Evolutionary conservation across 805 yeast species (phyloP), one percentile per base, ranked within the genome.

Genomic region (Starmerella bacillaris): DNA sequence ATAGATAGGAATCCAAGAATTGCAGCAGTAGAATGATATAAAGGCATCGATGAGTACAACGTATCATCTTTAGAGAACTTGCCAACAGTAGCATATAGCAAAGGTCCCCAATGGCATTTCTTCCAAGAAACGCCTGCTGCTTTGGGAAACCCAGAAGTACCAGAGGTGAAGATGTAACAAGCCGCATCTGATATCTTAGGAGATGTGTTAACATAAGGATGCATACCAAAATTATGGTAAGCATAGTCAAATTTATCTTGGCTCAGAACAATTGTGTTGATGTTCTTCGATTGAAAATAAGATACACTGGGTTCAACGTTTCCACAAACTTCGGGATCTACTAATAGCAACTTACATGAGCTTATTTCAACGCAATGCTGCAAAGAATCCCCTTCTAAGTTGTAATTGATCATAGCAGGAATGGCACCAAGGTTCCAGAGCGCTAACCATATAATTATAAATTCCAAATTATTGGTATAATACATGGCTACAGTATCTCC

Each of bases 51-150:
- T 0, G 94, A 79, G 58, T 77, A 78, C 7, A 80, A 73, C 9
- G 65, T 68, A 12, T 78, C 70, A 3, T 59, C 51, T 4, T 54
- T 41, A n/a, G 59, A 54, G 45, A 80, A 62, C 39, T 71, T 66
- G 59, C 77, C 67, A 28, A 79, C 74, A 43, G 65, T 65, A 1
- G 80, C 79, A 50, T 80, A 83, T 18, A 79, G 51, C 2, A 64
- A 56, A 1, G 80, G 59, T 1, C 92, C 93, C 60, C 77, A 61
- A 31, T 65, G 67, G 5, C 78, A 68, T 55, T 83, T 84, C 48
- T 82, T 66, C 94, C 94, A 83, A 4, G 89, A 74, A 73, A 84
- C 74, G 37, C 78, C 76, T 2, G 93, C 95, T 4, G 94, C 78
- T 55, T 84, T 84, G 12, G 96, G 95, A 41, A 84, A 59, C 0